Base-by-base conservation (phyloP, 2,329 filamentous ascomycete species). In the Stachybotrys chlorohalonatus region DNA sequence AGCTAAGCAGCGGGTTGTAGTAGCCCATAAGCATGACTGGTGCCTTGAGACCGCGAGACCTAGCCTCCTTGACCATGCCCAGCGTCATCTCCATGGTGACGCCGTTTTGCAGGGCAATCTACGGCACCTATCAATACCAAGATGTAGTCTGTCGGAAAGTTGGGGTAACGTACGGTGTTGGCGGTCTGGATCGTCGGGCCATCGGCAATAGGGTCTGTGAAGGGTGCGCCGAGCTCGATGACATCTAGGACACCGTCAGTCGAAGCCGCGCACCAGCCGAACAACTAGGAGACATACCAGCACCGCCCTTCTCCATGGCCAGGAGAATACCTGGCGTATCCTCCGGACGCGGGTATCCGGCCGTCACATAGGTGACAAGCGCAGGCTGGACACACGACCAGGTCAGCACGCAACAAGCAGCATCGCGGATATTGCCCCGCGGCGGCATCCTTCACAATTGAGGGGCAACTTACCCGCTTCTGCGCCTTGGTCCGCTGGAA, bases 21-120 rank as follows among this genome's bases (percentile, higher is more conserved):
- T 99, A 99, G 65, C 94, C 94, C 94, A 99, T 99, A 61, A 99
- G 82, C 67, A 99, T 75, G 47, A 99, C 83, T 1, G 94, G 94
- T 1, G 87, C 84, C 64, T 81, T 86, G 54, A 97, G 77, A 47
- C 94, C 94, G 58, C 80, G 81, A 62, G 81, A 79, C 64, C 94
- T 82, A 50, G 93, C 90, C 58, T 88, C 82, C 63, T 87, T 86
- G 57, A 96, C 87, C 79, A 96, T 93, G 65, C 88, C 80, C 47
- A 99, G 80, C 15, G 89, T 89, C 53, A 82, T 84, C 61, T 82
- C 78, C 58, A 95, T 87, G 11, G 87, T 95, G 59, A 97, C 89
- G 57, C 91, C 90, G 77, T 99, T 93, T 64, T 85, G 75, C 49
- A 99, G 84, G 46, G 94, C 92, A 71, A 87, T 66, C 71, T 71